These are phyloP conservation scores for Syzygium malaccense DNA, from an alignment of 441 rosid genomes.

Conservation along the genomic window DNA sequence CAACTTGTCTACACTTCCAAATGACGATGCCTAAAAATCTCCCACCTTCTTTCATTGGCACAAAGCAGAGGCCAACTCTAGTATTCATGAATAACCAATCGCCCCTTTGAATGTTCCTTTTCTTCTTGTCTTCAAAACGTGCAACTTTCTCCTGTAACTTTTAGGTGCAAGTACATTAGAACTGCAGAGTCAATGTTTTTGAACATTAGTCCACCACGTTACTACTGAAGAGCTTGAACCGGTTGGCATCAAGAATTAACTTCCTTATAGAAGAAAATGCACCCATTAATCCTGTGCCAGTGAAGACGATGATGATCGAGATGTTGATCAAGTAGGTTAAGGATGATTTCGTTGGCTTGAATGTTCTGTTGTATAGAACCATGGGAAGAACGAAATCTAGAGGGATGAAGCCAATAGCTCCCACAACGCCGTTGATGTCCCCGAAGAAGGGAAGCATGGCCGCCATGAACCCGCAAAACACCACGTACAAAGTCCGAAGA, in stretches of 20 bases:
- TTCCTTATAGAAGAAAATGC: conserved; percentile 78
- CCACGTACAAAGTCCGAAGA: conserved; percentile 63
- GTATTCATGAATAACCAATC: neutral
- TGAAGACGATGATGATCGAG: conserved; percentile 56
- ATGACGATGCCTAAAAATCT: too few relatives aligned
- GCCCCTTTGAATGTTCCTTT: neutral
- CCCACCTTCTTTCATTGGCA: neutral
- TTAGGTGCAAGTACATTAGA: neutral
- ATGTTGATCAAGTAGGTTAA: conserved; percentile 57
- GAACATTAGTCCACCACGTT: conserved; percentile 48
- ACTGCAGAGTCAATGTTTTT: neutral
- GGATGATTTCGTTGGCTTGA: conserved; percentile 57
- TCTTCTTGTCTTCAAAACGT: neutral
- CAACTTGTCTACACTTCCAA: neutral
- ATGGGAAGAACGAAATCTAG: conserved; percentile 87
- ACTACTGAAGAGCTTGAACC: conserved; percentile 85
- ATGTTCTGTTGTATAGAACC: conserved; percentile 90
- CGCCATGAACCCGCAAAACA: conserved; percentile 85
- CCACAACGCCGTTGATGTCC: conserved; percentile 77
- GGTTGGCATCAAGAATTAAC: conserved; percentile 66
- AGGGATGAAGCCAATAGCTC: conserved; percentile 91
- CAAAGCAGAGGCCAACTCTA: neutral
- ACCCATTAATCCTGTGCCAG: conserved; percentile 70
- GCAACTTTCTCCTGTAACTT: neutral
- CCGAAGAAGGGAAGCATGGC: conserved; percentile 95